A percentile compares a stretch with the other conserved stretches of the same genome.
These are phyloP conservation scores for Phytophthora vignae DNA, from an alignment of 352 stramenopile genomes.

Conservation along the genomic window DNA sequence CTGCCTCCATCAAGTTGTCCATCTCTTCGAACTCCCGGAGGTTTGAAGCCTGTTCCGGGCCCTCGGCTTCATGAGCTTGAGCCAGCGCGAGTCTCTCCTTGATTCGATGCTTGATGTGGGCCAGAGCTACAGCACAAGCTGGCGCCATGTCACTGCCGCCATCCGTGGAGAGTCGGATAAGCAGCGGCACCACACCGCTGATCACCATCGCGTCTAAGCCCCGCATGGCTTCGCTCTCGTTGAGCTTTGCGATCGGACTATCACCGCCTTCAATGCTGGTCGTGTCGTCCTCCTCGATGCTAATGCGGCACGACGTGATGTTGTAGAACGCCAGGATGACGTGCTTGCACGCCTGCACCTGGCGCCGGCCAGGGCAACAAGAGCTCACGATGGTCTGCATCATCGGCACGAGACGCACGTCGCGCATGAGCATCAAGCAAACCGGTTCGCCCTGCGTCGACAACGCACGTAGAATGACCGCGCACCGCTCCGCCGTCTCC, in stretches of 20 bases:
- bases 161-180: conserved; percentile 66
- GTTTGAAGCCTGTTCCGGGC: conserved; percentile 12
- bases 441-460: conserved; percentile 63
- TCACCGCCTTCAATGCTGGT: neutral
- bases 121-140: conserved; percentile 71
- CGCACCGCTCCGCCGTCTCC: conserved; percentile 64
- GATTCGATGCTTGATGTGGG: conserved; percentile 80
- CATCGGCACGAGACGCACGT: conserved; percentile 64
- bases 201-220: conserved; percentile 62
- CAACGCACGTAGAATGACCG: conserved; percentile 74
- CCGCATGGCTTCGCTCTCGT: conserved; percentile 32
- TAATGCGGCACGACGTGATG: conserved; percentile 59
- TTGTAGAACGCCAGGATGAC: conserved; percentile 82
- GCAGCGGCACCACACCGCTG: conserved; percentile 59
- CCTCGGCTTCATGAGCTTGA: conserved; percentile 29
- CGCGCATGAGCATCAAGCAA: conserved; percentile 50
- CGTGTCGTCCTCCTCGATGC: conserved; percentile 16
- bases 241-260: neutral
- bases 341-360: conserved; percentile 57
- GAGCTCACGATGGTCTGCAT: conserved; percentile 47
- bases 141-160: conserved; percentile 69
- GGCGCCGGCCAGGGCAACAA: conserved; percentile 41
- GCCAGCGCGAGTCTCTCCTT: conserved; percentile 50
- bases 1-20: conserved; percentile 73
- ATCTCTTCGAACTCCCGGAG: conserved; percentile 32